Evolutionary conservation across 805 yeast genomes (phyloP).

Genomic region (Wickerhamiella lipophila): DNA sequence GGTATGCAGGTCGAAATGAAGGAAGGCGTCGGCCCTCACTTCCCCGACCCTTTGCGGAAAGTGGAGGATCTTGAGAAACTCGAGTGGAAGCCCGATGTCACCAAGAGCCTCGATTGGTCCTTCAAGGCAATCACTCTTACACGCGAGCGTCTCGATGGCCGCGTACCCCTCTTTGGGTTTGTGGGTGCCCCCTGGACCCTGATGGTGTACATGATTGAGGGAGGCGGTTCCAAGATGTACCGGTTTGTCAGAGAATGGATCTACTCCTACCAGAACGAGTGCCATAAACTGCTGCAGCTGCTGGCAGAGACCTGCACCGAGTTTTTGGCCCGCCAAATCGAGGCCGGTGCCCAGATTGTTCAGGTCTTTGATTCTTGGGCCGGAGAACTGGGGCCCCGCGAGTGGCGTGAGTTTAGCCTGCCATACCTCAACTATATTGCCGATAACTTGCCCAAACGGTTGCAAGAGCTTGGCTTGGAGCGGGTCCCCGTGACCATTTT

Average conservation of each 20-base stretch:
- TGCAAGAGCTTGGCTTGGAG: slow-evolving; percentile 63
- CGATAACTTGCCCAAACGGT: slow-evolving; percentile 49
- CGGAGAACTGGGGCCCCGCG: slow-evolving; percentile 85
- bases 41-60: slow-evolving; percentile 71
- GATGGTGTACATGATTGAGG: slow-evolving; percentile 93
- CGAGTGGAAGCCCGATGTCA: slow-evolving; percentile 51
- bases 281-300: slow-evolving; percentile 59
- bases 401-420: slow-evolving; percentile 75
- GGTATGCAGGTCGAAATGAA: slow-evolving; percentile 91
- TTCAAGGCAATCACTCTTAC: slow-evolving; percentile 85
- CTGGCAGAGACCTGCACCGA: slow-evolving; percentile 83
- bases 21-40: slow-evolving; percentile 89
- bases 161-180: slow-evolving; percentile 90
- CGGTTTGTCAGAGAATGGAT: slow-evolving; percentile 89
- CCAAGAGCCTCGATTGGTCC: slow-evolving; percentile 82
- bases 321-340: slow-evolving; percentile 84
- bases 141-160: slow-evolving; percentile 70
- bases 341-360: slow-evolving; percentile 96
- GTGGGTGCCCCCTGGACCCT: slow-evolving; percentile 98
- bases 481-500: slow-evolving; percentile 77
- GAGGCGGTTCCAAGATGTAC: slow-evolving; percentile 88
- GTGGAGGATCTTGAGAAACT: slow-evolving; percentile 47
- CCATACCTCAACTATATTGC: slow-evolving; percentile 78
- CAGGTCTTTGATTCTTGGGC: slow-evolving; percentile 98
- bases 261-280: slow-evolving; percentile 59